phyloP scores from a whole-genome alignment of 139 green algal genomes.

The Chlorella sp. region DNA sequence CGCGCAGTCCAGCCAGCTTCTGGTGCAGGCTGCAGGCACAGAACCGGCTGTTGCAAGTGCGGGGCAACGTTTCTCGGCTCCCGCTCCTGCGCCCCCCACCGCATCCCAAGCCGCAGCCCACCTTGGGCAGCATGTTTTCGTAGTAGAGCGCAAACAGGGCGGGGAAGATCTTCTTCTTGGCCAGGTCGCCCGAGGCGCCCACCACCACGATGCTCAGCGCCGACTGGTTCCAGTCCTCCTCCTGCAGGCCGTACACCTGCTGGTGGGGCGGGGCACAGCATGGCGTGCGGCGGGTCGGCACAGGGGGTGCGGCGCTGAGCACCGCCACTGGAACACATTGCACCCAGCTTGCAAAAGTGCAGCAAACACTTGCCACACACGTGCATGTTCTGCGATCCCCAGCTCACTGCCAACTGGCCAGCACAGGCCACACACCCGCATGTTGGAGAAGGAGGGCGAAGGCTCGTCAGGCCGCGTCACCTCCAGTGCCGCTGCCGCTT shows the following conservation, averaged over 20 bases:
- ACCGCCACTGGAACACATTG: no score
- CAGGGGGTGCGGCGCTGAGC: no score
- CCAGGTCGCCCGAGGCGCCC: slow-evolving; percentile 95
- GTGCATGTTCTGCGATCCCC: no score
- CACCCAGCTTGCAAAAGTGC: no score
- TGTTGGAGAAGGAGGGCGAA: slow-evolving; percentile 1
- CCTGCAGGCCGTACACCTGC: slow-evolving; percentile 49
- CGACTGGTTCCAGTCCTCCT: slow-evolving; percentile 58
- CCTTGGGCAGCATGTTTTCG: slow-evolving; percentile 84
- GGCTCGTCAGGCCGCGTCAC: neutral
- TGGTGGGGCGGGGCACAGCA: no score
- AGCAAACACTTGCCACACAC: neutral
- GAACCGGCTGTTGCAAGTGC: neutral
- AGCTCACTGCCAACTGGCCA: no score
- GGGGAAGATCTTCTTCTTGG: slow-evolving; percentile 99
- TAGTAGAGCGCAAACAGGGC: slow-evolving; percentile 97
- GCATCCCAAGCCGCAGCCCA: slow-evolving; percentile 18
- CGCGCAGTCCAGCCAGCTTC: neutral
- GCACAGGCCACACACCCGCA: neutral
- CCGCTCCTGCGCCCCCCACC: no score
- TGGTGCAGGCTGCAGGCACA: neutral
- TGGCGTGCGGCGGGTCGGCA: neutral
- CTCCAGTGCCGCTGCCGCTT: neutral
- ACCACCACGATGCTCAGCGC: slow-evolving; percentile 90
- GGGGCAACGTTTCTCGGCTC: neutral